These are phyloP conservation scores for Erysimum pusillum DNA, from an alignment of 441 rosid genomes.

Conservation along the genomic window DNA sequence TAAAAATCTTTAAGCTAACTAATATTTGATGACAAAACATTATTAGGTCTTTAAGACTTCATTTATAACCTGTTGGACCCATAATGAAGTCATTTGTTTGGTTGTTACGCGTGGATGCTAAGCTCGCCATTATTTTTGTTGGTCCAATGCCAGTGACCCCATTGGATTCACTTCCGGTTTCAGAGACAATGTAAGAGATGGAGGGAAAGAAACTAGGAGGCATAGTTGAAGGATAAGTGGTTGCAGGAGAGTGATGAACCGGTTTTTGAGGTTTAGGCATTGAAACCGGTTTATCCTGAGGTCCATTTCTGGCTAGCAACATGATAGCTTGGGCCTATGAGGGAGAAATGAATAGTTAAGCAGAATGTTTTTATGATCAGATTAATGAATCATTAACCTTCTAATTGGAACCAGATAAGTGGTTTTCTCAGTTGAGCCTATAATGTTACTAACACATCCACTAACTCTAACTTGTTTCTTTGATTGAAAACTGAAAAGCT, in stretches of 20 bases:
- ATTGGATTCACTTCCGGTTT: conserved; percentile 40
- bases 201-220: conserved; percentile 41
- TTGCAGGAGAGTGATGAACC: conserved; percentile 37
- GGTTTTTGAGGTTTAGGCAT: neutral
- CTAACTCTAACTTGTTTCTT: neutral
- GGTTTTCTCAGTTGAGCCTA: neutral
- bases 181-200: conserved; percentile 42
- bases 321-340: conserved; percentile 63
- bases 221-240: conserved; percentile 28
- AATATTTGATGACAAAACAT: neutral
- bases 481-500: neutral
- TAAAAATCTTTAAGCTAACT: neutral
- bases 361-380: neutral
- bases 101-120: conserved; percentile 23
- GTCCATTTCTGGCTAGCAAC: conserved; percentile 57
- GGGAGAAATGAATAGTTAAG: conserved; percentile 12
- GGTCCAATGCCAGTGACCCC: conserved; percentile 22
- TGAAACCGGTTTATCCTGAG: conserved; percentile 43
- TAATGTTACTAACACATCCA: neutral
- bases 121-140: conserved; percentile 23
- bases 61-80: conserved; percentile 29
- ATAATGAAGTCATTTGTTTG: neutral
- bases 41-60: neutral
- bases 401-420: neutral
- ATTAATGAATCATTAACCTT: neutral